These are phyloP conservation scores for Colletotrichum costaricense DNA, from an alignment of 2,329 filamentous ascomycete genomes.

Conservation along the genomic window DNA sequence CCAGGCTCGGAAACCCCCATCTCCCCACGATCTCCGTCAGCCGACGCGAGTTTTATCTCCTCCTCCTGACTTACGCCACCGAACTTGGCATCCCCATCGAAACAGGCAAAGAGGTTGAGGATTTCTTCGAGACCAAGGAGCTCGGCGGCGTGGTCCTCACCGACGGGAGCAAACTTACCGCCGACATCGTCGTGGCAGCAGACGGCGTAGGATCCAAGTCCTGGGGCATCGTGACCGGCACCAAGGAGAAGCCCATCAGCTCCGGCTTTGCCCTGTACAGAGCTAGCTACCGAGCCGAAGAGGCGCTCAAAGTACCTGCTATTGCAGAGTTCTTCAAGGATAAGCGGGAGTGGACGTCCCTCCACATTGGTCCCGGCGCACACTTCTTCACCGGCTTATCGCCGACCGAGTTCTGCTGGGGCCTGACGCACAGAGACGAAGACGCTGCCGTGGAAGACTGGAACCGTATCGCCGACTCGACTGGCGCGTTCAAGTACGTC, in stretches of 20 bases:
- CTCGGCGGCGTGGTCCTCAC: too few species aligned
- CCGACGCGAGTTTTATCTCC: too few species aligned
- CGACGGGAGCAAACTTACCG: background rate
- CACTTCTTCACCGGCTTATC: background rate
- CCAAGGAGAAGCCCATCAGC: background rate
- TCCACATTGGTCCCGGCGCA: background rate
- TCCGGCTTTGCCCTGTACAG: background rate
- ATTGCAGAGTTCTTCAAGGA: too few species aligned
- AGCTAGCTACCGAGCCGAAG: too few species aligned
- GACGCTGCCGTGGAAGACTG: background rate
- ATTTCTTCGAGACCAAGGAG: too few species aligned
- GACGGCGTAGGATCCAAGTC: background rate
- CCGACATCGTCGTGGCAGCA: background rate
- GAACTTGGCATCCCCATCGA: too few species aligned
- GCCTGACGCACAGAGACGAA: background rate
- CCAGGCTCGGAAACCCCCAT: too few species aligned
- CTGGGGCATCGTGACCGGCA: background rate
- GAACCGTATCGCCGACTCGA: background rate
- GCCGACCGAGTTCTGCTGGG: background rate
- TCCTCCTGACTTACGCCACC: too few species aligned
- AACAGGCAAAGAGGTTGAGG: too few species aligned
- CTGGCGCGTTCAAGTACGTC: background rate
- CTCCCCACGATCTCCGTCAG: too few species aligned
- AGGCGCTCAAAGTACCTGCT: too few species aligned
- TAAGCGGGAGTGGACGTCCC: too few species aligned